Conservation (phyloP, 108 stramenopile species). For the Skeletonema menzelii region DNA sequence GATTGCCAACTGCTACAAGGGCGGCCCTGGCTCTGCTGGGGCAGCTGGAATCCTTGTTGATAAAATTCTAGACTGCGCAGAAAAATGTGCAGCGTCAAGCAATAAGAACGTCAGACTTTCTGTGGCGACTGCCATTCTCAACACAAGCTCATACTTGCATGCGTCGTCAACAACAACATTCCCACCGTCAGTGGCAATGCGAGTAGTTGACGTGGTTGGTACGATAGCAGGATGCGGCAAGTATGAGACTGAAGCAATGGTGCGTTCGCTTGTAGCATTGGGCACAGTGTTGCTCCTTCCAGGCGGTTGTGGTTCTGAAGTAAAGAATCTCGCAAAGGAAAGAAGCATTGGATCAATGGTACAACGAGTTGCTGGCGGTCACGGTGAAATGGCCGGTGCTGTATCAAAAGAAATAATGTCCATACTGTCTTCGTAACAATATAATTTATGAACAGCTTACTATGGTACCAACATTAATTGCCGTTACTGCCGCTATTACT, state of each 20-base stretch:
- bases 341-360: constrained; percentile 61
- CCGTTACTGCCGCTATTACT: neutral
- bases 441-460: neutral
- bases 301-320: constrained; percentile 41
- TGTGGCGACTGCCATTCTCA: constrained; percentile 75
- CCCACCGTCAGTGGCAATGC: constrained; percentile 26
- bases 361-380: constrained; percentile 61
- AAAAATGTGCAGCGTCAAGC: constrained; percentile 43
- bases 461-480: neutral
- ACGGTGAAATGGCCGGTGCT: constrained; percentile 60
- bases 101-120: constrained; percentile 87
- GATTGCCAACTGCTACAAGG: constrained; percentile 76
- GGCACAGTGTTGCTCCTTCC: constrained; percentile 65
- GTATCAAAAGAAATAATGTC: constrained; percentile 68
- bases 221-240: constrained; percentile 49
- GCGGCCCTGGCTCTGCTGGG: constrained; percentile 65
- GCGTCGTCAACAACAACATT: constrained; percentile 19
- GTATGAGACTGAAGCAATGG: constrained; percentile 74
- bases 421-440: constrained; percentile 31
- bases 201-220: constrained; percentile 47
- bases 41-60: constrained; percentile 51
- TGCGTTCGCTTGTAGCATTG: constrained; percentile 65
- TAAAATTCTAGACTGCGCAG: constrained; percentile 57
- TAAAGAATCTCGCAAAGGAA: constrained; percentile 58
- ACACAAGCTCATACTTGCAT: constrained; percentile 63